Percentiles rank a stretch among this genome's conserved stretches.
Conservation (phyloP, 805 yeast species). For the Wickerhamiella cacticola region DNA sequence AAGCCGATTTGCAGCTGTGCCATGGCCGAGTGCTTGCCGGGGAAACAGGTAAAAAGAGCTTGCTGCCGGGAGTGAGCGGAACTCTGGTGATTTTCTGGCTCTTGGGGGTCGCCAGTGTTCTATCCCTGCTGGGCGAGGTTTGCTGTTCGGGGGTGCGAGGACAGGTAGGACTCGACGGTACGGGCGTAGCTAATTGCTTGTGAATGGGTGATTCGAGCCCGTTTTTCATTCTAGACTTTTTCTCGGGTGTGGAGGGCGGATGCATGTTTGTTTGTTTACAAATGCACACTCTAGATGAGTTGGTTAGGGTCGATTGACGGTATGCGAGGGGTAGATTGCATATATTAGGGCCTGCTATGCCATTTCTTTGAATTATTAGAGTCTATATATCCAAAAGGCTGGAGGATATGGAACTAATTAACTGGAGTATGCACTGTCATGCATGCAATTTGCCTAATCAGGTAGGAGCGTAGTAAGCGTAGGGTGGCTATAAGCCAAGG, state of each 20-base stretch:
- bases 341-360: no score
- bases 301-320: no score
- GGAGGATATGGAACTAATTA: no score
- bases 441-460: conserved; percentile 6
- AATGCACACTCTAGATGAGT: no score
- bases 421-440: not conserved
- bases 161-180: conserved; percentile 7
- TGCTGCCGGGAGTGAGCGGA: conserved; percentile 9
- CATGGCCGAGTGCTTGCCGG: conserved; percentile 4
- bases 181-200: conserved; percentile 10
- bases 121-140: not conserved
- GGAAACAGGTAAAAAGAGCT: conserved; percentile 3
- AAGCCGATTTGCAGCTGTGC: not conserved
- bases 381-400: not conserved
- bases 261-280: conserved; percentile 3
- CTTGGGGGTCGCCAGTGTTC: conserved; percentile 1
- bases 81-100: conserved; percentile 3
- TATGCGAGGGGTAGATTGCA: no score
- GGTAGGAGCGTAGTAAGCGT: not conserved
- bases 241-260: conserved; percentile 5
- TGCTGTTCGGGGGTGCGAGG: conserved; percentile 11
- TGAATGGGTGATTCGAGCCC: conserved; percentile 1
- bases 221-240: not conserved
- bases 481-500: no score
- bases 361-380: not conserved